phyloP scores from a whole-genome alignment of 768 basidiomycete species.

The Macrolepiota dolichaula region DNA sequence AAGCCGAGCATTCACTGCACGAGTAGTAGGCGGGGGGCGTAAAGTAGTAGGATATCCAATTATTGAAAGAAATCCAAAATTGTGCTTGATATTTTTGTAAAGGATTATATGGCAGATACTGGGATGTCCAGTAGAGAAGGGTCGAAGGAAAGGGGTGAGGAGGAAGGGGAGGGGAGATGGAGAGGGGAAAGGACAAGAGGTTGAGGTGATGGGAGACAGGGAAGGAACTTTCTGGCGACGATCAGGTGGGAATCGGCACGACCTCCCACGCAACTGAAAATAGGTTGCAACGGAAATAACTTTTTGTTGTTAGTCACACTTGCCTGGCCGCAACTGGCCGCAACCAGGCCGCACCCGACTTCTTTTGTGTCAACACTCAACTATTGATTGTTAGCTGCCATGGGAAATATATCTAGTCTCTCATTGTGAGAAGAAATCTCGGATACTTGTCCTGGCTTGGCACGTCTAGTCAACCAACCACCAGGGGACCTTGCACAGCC shows the following conservation, averaged over 20 bases:
- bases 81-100: not conserved
- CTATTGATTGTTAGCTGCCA: no score
- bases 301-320: not conserved
- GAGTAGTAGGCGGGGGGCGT: not conserved
- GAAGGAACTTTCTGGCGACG: not conserved
- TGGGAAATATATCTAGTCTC: no score
- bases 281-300: not conserved
- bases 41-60: not conserved
- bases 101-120: not conserved
- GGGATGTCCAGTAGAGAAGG: not conserved
- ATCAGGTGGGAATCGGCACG: not conserved
- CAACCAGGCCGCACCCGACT: not conserved
- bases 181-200: not conserved
- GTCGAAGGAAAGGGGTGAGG: not conserved
- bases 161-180: not conserved
- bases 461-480: no score
- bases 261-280: conserved; percentile 1
- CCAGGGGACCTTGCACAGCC: no score
- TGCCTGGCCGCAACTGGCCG: not conserved
- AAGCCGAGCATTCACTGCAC: not conserved
- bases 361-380: not conserved
- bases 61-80: not conserved
- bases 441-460: no score
- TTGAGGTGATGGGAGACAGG: conserved; percentile 1
- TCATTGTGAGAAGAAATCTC: no score